phyloP scores from a whole-genome alignment of 495 filamentous ascomycete genomes.

The Extremus antarcticus region DNA sequence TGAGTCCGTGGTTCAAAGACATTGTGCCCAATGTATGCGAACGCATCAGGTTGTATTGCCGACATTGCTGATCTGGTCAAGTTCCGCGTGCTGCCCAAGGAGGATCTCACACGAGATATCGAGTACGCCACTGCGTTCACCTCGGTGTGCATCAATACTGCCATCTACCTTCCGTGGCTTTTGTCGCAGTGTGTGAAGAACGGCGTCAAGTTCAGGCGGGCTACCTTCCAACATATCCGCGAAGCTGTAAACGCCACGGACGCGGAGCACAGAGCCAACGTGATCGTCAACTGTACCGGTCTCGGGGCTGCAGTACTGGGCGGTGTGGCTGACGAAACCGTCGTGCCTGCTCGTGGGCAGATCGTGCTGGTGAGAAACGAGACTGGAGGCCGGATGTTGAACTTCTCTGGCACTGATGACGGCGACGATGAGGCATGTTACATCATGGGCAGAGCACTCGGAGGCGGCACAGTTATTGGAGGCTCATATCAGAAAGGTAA shows the following conservation, averaged over 20 bases:
- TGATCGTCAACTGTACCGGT: conserved; percentile 84
- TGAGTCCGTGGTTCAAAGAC: not conserved
- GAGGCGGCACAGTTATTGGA: conserved; percentile 70
- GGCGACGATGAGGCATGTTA: conserved; percentile 69
- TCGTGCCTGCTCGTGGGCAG: conserved; percentile 76
- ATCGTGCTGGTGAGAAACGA: conserved; percentile 81
- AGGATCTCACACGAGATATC: conserved; percentile 56
- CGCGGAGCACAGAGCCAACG: conserved; percentile 47
- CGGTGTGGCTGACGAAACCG: conserved; percentile 65
- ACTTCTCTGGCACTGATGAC: conserved; percentile 67
- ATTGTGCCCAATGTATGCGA: not conserved
- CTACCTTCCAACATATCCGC: conserved; percentile 52
- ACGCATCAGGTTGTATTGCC: not conserved
- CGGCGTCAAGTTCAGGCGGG: conserved; percentile 54
- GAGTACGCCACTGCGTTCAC: conserved; percentile 32
- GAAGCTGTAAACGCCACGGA: conserved; percentile 60
- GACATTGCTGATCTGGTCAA: conserved; percentile 30
- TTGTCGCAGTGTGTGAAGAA: conserved; percentile 59
- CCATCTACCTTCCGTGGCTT: conserved; percentile 78
- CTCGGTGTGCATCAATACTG: conserved; percentile 79
- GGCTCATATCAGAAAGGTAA: conserved; percentile 74
- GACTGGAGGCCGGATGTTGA: conserved; percentile 56
- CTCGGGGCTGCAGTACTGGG: conserved; percentile 61
- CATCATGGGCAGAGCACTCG: conserved; percentile 80
- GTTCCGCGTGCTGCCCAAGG: conserved; percentile 43